Percentiles rank a stretch among this genome's conserved stretches.
Evolutionary conservation across 768 basidiomycete genomes (phyloP).

Genomic region (Boletus fagicola): DNA sequence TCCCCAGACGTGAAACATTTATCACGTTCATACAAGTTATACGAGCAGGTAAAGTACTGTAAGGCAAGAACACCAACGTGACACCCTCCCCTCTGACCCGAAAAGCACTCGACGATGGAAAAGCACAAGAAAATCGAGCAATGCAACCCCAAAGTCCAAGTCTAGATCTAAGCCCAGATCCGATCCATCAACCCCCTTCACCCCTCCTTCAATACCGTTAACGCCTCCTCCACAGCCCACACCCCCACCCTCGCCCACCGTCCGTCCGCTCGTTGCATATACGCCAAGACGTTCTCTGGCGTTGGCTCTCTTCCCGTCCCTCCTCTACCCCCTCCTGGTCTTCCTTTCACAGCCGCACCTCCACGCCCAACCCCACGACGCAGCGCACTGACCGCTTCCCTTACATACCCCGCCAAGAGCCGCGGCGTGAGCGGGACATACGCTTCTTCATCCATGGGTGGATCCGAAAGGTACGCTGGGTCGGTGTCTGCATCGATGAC

Average conservation of each 20-base stretch:
- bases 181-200: background rate
- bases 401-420: slow-evolving; percentile 49
- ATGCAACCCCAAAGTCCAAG: background rate
- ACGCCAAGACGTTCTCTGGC: slow-evolving; percentile 46
- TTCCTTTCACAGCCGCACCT: slow-evolving; percentile 13
- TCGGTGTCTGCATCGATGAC: slow-evolving; percentile 40
- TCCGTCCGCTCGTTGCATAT: slow-evolving; percentile 51
- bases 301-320: slow-evolving; percentile 21
- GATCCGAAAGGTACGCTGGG: slow-evolving; percentile 55
- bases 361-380: slow-evolving; percentile 10
- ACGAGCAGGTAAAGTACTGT: background rate
- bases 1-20: background rate
- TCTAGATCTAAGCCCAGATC: too few species aligned
- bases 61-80: background rate
- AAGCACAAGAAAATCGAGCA: background rate
- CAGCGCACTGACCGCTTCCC: slow-evolving; percentile 42
- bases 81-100: background rate
- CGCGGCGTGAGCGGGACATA: slow-evolving; percentile 60
- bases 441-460: slow-evolving; percentile 51
- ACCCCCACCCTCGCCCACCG: slow-evolving; percentile 64
- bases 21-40: background rate
- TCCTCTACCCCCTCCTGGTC: background rate
- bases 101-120: background rate
- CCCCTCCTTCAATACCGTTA: slow-evolving; percentile 35
- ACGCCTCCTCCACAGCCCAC: slow-evolving; percentile 63